Base-by-base conservation (phyloP, 345 rosid species). In the Eucalyptus urophylla region DNA sequence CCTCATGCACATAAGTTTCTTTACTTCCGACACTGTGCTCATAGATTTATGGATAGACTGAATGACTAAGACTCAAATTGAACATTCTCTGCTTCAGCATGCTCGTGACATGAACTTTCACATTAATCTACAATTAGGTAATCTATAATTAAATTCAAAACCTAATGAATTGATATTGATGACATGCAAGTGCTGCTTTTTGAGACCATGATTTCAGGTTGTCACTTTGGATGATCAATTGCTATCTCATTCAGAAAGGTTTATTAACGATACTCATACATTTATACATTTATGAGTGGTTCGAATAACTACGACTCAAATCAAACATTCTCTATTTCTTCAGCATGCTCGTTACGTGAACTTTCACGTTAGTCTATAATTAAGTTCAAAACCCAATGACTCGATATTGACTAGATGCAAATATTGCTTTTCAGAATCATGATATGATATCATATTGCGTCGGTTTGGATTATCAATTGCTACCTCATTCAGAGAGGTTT, bases 141-240 rank as follows among this genome's bases (percentile, higher is more conserved):
- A 53, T 60, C 29, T 56, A 56, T 22, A 1, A 62, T 62, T 12
- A 62, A 29, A 14, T 62, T 62, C 31, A 62, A 62, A 62, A 62
- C 69, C 8, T 13, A 29, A 13, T 1, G 1, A 56, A 0, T 56
- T 0, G 13, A 56, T 56, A 56, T 56, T 56, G 14, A 27, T 0
- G 0, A 62, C 69, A 62, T 62, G 33, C 69, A 12, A 62, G 7
- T 27, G 0, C 69, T 29, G 29, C 62, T 56, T 25, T 56, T 56
- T 0, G 0, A 10, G 62, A 24, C 14, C 29, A 56, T 56, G 62
- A 56, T 56, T 56, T 56, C 6, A 56, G 29, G 0, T 56, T 1
- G 62, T 56, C 62, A 25, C 62, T 56, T 56, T 24, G 29, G 7
- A 56, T 56, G 62, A 56, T 53, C 58, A 53, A 53, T 21, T 53